Evolutionary conservation across 352 stramenopile genomes (phyloP), one percentile per base, ranked within the genome.

Genomic region (Phytopythium ostracodes): DNA sequence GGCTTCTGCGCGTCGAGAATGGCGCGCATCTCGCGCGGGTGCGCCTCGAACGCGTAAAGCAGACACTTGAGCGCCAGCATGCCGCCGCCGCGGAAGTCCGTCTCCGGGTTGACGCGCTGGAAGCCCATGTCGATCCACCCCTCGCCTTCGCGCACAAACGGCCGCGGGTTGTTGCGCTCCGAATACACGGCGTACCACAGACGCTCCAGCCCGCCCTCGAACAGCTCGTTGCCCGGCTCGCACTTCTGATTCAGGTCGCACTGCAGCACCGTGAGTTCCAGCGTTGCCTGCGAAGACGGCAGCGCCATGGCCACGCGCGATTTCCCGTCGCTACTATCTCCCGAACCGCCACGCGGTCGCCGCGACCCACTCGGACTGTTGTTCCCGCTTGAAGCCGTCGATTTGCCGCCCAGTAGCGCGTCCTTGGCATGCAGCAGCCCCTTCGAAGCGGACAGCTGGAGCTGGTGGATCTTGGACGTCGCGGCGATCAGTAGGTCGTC

Each of bases 21-120:
- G 18, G 68, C 70, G n/a, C 76, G 57, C 87, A 93, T 94, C 63
- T 88, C 77, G 29, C 69, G 68, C 0, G 82, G 76, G 57, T 90
- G 88, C 24, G 80, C 79, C 62, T 94, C 77, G 59, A 92, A 94
- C 0, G 71, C 81, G 59, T 94, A 93, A 27, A 94, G 56, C n/a
- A 96, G 65, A 62, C 87, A 96, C 70, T 94, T 92, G 65, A 96
- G 78, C 9, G 84, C 84, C 4, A 94, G 64, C 15, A 90, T 55
- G 2, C 84, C 87, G n/a, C 87, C 87, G 38, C 87, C 87, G 59
- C 87, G 71, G 59, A 94, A 96, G 63, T 96, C 87, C 33, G 84
- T 91, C 71, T 93, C 83, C 0, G 87, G 87, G 61, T 84, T 91
- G 17, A 68, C 58, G 6, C 87, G 81, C 49, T 96, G 87, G 65